Evolutionary conservation across 768 basidiomycete genomes (phyloP), one percentile per base, ranked within the genome.

Genomic region (Baorangia bicolor): DNA sequence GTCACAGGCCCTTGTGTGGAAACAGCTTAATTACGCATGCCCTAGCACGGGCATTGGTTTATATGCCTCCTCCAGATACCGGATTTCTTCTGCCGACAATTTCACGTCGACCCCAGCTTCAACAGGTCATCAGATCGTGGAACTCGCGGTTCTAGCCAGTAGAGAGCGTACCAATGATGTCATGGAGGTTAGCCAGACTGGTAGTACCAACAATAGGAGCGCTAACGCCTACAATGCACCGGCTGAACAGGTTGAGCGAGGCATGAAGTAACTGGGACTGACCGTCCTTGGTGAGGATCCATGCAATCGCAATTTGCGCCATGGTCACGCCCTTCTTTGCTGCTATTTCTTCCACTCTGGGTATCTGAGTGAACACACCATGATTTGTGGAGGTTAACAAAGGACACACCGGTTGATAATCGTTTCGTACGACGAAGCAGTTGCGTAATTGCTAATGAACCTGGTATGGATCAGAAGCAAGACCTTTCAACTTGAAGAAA

Each of bases 181-280:
- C 79, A 31, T 69, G 65, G 21, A 80, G 60, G 33, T 76, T 73
- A 43, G 75, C 66, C 16, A 76, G 40, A 44, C 66, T 77, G 1
- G 76, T 80, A 3, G 73, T 72, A 3, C 79, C 80, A 9, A 80
- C 67, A 31, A 79, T 77, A 11, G 80, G 79, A 4, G 78, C 77
- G 4, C 71, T 73, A 16, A 80, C 71, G 18, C 53, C 70, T 73
- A 23, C 4, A 33, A 37, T 7, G 28, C 25, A 35, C 10, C 21
- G 33, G 28, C 7, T 56, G 10, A 59, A 21, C 28, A 21, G 13
- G 38, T 18, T 23, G 21, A 21, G 31, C 2, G 33, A 23, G 14
- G 38, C 20, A 10, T 4, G 18, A 13, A 35, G 11, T 28, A 46
- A 55, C 18, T 21, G 21, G 16, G n/a, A 46, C 66, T 41, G 1